phyloP scores from a whole-genome alignment of 1,284 basidiomycete species.

The Ganoderma lucidum region DNA sequence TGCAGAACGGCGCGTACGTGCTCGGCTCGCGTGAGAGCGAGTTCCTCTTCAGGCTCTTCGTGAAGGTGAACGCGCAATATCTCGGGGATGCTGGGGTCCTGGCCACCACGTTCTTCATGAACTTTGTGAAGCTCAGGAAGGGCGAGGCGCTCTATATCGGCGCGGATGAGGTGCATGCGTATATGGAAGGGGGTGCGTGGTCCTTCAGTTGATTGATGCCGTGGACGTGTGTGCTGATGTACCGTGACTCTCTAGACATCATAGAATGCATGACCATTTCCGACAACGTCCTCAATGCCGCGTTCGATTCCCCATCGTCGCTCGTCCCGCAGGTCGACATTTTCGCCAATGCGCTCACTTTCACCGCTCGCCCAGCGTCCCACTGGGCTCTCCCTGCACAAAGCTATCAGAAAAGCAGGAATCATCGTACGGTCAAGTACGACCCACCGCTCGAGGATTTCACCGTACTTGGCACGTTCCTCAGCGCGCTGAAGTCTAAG shows the following conservation, averaged over 20 bases:
- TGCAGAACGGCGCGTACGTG: constrained; percentile 14
- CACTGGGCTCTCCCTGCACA: constrained; percentile 74
- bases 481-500: constrained; percentile 56
- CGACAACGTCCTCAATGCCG: constrained; percentile 98
- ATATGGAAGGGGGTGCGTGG: constrained; percentile 83
- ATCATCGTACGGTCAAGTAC: constrained; percentile 63
- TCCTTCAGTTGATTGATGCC: no score
- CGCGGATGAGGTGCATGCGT: constrained; percentile 96
- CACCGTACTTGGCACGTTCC: constrained; percentile 76
- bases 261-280: constrained; percentile 98
- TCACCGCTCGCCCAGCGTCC: constrained; percentile 72
- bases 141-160: constrained; percentile 94
- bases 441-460: constrained; percentile 96
- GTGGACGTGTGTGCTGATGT: not conserved
- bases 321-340: constrained; percentile 92
- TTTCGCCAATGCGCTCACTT: constrained; percentile 88
- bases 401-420: constrained; percentile 49
- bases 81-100: constrained; percentile 92
- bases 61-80: constrained; percentile 82
- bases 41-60: constrained; percentile 68
- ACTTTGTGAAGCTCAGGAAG: constrained; percentile 79
- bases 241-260: constrained; percentile 67
- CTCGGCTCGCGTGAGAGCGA: constrained; percentile 24
- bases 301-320: constrained; percentile 75
- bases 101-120: constrained; percentile 86